Conservation (phyloP, 495 filamentous ascomycete genomes). For the Viridothelium virens region DNA sequence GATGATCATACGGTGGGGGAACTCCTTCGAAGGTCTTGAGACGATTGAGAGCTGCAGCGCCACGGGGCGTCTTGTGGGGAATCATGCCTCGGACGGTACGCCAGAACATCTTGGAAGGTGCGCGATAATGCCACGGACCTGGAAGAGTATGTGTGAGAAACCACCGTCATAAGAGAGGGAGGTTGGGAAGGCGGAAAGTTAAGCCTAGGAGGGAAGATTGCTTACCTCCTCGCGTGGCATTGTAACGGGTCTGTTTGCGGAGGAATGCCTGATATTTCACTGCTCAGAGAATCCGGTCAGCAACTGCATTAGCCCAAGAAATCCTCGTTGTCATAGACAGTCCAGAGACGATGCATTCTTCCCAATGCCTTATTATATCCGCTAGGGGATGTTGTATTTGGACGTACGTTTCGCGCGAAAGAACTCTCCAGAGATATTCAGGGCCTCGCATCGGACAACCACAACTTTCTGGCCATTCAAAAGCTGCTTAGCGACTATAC, state of each 20-base stretch:
- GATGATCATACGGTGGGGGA: conserved; percentile 97
- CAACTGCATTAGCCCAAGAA: neutral
- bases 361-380: neutral
- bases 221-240: conserved; percentile 93
- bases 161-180: neutral
- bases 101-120: conserved; percentile 98
- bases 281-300: conserved; percentile 37
- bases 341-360: neutral
- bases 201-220: conserved; percentile 20
- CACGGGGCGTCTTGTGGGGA: conserved; percentile 97
- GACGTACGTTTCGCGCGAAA: conserved; percentile 99
- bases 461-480: conserved; percentile 99
- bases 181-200: neutral
- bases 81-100: conserved; percentile 99
- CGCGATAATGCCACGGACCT: conserved; percentile 99
- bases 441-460: conserved; percentile 93
- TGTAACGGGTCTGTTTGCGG: conserved; percentile 99
- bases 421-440: conserved; percentile 99
- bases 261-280: conserved; percentile 99
- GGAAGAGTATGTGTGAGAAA: conserved; percentile 14
- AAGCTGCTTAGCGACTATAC: conserved; percentile 98
- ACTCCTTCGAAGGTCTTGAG: conserved; percentile 99
- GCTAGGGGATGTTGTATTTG: conserved; percentile 4
- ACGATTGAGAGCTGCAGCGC: conserved; percentile 90
- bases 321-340: no score